phyloP scores from a whole-genome alignment of 2,329 filamentous ascomycete genomes.

The Paecilomyces dactylethromorphus region DNA sequence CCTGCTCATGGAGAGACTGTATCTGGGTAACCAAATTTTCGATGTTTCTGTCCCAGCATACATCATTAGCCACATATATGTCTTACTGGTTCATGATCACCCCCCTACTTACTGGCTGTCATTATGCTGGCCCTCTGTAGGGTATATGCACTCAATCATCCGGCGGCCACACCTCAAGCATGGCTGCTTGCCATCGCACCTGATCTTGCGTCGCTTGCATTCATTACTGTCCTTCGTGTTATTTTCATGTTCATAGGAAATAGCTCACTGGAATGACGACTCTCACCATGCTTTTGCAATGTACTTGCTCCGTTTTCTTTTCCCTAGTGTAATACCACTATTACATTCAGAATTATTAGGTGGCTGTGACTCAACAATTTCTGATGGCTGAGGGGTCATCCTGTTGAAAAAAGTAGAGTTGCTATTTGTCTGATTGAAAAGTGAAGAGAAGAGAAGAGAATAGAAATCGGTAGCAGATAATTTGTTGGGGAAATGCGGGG shows the following conservation, averaged over 20 bases:
- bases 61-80: background rate
- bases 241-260: background rate
- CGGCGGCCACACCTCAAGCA: conserved; percentile 59
- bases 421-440: background rate
- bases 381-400: background rate
- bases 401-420: background rate
- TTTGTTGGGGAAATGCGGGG: background rate
- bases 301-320: conserved; percentile 6
- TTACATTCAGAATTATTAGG: background rate
- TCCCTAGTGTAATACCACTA: background rate
- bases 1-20: conserved; percentile 54
- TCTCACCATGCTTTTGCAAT: conserved; percentile 6
- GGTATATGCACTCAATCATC: conserved; percentile 59
- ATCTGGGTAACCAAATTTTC: conserved; percentile 24
- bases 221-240: conserved; percentile 50
- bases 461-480: background rate
- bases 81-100: background rate
- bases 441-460: background rate
- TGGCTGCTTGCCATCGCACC: conserved; percentile 64
- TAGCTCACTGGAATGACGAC: background rate
- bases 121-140: conserved; percentile 51
- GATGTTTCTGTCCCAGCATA: conserved; percentile 11
- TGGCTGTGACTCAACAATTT: background rate
- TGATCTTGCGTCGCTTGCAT: conserved; percentile 69
- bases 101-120: background rate